Evolutionary conservation across 2,329 filamentous ascomycete species (phyloP), one percentile per base, ranked within the genome.

Genomic region (Plectosphaerella cucumerina): DNA sequence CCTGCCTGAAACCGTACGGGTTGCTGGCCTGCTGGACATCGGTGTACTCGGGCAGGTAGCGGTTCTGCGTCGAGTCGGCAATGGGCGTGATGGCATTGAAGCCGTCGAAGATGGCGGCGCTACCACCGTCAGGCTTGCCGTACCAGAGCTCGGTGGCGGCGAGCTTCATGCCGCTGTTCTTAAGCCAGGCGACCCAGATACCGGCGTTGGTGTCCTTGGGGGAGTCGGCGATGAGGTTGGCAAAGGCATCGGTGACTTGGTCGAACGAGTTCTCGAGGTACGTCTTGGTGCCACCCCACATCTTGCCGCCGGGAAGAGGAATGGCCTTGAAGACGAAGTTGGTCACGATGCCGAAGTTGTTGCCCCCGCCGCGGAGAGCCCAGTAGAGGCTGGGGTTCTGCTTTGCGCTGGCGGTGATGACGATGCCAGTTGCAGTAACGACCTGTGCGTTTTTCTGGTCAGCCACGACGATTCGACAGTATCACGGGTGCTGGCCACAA

Each of bases 271-370:
- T 60, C 51, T 62, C 63, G 17, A 51, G 54, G 55, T 66, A 72
- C 12, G 59, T 53, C 17, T 61, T 60, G 4, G 61, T 49, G 8
- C 70, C 70, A 33, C 69, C 71, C 66, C 70, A 72, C 47, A 76
- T 61, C 2, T 62, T 31, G 12, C 65, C 67, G 8, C 61, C 50
- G 1, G 53, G 55, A 14, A 65, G 66, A 1, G 65, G 60, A 44
- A 69, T 65, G 1, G 70, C 70, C 12, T 62, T 61, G 14, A 77
- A 59, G 20, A 72, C 67, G 61, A 83, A 71, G 10, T 74, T 75
- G 10, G 73, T 68, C 5, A 84, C 76, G 4, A 84, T 68, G n/a
- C 74, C 81, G 54, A 79, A 84, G 44, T 75, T 82, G 33, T 77
- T 78, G 3, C 79, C 77, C 3, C 77, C 76, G 17, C 79, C 78